Evolutionary conservation across 768 basidiomycete genomes (phyloP), one percentile per base, ranked within the genome.

Genomic region (Suillus paluster): DNA sequence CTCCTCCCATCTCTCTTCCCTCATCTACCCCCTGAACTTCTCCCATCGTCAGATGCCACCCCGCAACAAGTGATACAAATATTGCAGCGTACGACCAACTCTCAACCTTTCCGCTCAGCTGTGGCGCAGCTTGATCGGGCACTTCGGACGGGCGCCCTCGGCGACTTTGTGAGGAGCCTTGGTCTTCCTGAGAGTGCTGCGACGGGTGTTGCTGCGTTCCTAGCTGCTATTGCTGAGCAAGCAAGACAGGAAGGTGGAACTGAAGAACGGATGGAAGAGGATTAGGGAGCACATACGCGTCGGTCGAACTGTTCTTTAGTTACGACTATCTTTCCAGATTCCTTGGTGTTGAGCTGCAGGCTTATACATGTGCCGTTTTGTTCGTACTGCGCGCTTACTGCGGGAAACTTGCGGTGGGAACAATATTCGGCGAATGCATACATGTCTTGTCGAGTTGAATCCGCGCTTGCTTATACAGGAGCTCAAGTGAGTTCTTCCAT

Each of bases 181-280:
- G 95, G 94, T 3, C 77, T 97, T 41, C 92, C 93, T 0, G 92
- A 91, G 69, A 90, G 90, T 67, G 95, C 95, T 9, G 95, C 94
- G 0, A 82, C 81, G 5, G 86, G 93, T 5, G 81, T 95, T 6
- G 85, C 79, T 45, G 86, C 92, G 6, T 97, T 97, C 74, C 78
- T 97, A 73, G 82, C 87, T 42, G 94, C 92, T 2, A 82, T 97
- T 33, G 86, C 84, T 62, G 91, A 90, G 64, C 88, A 95, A 71
- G 91, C 88, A 14, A 79, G 84, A 60, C 79, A 82, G 59, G 64
- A 63, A 21, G 55, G 59, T 5, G 67, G 66, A 27, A 62, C 57
- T 15, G 79, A 78, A 30, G 88, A 92, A 68, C 79, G 76, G 27
- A 95, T 95, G 93, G 90, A 95, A 68, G 93, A 93, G 9, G 91